phyloP scores from a whole-genome alignment of 2,329 filamentous ascomycete genomes.

The Apiospora phragmitis region DNA sequence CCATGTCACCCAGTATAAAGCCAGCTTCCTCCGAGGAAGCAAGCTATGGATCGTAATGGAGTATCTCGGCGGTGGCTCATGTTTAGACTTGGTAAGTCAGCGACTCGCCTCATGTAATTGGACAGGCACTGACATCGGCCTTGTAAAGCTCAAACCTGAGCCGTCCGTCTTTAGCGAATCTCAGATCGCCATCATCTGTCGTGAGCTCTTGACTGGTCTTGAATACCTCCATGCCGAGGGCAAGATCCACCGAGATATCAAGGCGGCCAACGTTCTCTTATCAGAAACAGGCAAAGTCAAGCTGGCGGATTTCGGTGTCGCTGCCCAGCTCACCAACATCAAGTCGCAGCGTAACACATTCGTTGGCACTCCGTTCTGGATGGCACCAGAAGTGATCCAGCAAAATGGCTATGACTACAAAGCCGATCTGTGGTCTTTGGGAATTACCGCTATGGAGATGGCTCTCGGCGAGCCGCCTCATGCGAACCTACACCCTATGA shows the following conservation, averaged over 20 bases:
- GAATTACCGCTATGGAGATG: conserved; percentile 89
- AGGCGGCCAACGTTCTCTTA: conserved; percentile 94
- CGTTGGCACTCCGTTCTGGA: conserved; percentile 96
- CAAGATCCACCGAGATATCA: conserved; percentile 96
- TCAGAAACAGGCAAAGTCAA: conserved; percentile 90
- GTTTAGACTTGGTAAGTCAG: conserved; percentile 76
- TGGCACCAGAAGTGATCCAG: conserved; percentile 93
- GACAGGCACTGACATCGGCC: not conserved
- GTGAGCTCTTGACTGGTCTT: conserved; percentile 84
- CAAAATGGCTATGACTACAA: conserved; percentile 83
- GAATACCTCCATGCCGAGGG: conserved; percentile 93
- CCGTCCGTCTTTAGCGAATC: conserved; percentile 72
- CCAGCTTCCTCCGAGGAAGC: conserved; percentile 91
- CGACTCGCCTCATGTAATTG: not conserved
- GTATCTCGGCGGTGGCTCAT: conserved; percentile 91
- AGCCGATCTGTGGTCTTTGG: conserved; percentile 90
- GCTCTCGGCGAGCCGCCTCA: conserved; percentile 87
- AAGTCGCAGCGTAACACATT: conserved; percentile 98
- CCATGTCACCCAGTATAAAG: conserved; percentile 94
- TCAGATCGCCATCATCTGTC: conserved; percentile 92
- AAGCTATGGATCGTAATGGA: conserved; percentile 99
- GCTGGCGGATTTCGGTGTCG: conserved; percentile 94
- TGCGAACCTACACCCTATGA: conserved; percentile 87
- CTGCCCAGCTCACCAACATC: conserved; percentile 94
- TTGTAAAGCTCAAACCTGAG: conserved; percentile 77